A percentile compares a stretch with the other conserved stretches of the same genome.
phyloP scores from a whole-genome alignment of 345 rosid species.

The Microcos paniculata region DNA sequence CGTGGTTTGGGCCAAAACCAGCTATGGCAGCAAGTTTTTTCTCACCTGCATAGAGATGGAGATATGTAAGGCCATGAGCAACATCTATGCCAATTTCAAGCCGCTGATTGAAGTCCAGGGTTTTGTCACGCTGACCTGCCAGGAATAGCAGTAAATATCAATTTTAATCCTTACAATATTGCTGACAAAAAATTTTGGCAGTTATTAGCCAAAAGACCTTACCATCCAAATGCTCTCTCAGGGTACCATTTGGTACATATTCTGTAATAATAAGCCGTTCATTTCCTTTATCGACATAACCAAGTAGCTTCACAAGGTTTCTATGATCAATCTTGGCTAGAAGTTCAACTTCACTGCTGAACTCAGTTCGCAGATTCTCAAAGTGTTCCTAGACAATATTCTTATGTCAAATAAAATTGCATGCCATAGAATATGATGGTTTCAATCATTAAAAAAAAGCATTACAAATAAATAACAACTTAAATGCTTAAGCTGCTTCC shows the following conservation, averaged over 20 bases:
- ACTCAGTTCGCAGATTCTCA: constrained; percentile 66
- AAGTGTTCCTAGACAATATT: constrained; percentile 59
- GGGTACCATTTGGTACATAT: constrained; percentile 87
- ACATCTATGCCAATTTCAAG: constrained; percentile 91
- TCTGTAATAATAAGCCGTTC: constrained; percentile 95
- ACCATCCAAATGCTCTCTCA: constrained; percentile 97
- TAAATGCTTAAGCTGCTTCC: background rate
- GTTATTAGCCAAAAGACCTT: constrained; percentile 23
- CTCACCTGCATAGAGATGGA: constrained; percentile 86
- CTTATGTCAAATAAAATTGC: constrained; percentile 17
- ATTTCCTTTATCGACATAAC: constrained; percentile 74
- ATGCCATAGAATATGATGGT: background rate
- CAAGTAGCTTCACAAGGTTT: constrained; percentile 84
- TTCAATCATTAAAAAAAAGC: constrained; percentile 6
- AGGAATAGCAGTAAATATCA: background rate
- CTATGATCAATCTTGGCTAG: constrained; percentile 90
- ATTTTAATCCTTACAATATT: background rate
- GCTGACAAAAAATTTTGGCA: background rate
- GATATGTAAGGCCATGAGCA: constrained; percentile 93
- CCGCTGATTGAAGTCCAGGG: constrained; percentile 85
- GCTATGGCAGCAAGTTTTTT: background rate
- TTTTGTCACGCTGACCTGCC: constrained; percentile 65
- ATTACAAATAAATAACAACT: background rate
- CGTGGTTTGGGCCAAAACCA: background rate
- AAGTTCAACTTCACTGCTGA: constrained; percentile 93